Base-by-base conservation (phyloP, 2,329 filamentous ascomycete species). In the Beauveria australis region DNA sequence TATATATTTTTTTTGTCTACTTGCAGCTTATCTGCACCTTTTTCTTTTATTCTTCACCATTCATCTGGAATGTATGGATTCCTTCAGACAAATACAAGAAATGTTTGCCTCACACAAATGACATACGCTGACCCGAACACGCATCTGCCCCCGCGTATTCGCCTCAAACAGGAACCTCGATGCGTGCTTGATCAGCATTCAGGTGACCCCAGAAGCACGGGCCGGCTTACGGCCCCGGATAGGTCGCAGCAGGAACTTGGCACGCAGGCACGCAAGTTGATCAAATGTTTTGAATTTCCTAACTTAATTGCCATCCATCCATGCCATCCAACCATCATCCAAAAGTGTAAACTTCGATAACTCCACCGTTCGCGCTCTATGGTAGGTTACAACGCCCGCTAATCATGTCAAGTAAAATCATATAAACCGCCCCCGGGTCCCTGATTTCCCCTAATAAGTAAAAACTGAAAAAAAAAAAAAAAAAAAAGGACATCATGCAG, bases 51-150 rank as follows among this genome's bases (percentile, higher is more conserved):
- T 41, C 55, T 49, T 51, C 1, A 8, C 46, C 40, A 37, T 59
- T 53, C 57, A 59, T 59, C 57, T 59, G 57, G 57, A 53, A 59
- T 59, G 57, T 47, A 53, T 59, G 22, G 16, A 26, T 10, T 22
- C 9, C 9, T 37, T 14, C 40, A 46, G 40, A 46, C 40, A 46
- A 53, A 37, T 40, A 59, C 28, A 40, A 37, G 44, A 24, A 14
- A 28, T 49, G 54, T 49, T 49, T 49, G 44, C 33, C 54, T 49
- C 46, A 48, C 14, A 48, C 14, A 57, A 6, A 51, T 24, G 24
- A 52, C 47, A 46, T 52, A 24, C 52, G 37, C 56, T 52, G 47
- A 44, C 28, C 5, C 41, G 26, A 40, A 26, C 41, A 22, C 41
- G 41, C 26, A 33, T 24, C 19, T 8, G 26, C 8, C 24, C 7